A percentile compares a stretch with the other conserved stretches of the same genome.
phyloP scores from a whole-genome alignment of 2,329 filamentous ascomycete species.

The Cercospora sp. region DNA sequence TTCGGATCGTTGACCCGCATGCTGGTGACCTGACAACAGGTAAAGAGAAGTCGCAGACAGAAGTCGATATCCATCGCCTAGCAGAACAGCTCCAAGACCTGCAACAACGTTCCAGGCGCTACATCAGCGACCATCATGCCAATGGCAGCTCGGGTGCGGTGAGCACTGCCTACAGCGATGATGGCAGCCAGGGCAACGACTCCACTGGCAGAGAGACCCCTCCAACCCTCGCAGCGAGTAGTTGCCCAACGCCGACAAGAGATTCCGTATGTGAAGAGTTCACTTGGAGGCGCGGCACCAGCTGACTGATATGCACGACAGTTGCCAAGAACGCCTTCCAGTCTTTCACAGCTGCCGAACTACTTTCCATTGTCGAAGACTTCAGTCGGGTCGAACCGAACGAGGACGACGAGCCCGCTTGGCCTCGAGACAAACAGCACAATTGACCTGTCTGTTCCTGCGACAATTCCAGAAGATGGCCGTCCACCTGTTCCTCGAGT shows the following conservation, averaged over 20 bases:
- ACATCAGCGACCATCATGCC: constrained; percentile 13
- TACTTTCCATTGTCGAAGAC: constrained; percentile 16
- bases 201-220: constrained; percentile 13
- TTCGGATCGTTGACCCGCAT: constrained; percentile 6
- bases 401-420: constrained; percentile 18
- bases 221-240: constrained; percentile 15
- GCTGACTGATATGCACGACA: constrained; percentile 10
- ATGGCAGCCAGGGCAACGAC: constrained; percentile 16
- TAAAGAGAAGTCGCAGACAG: constrained; percentile 11
- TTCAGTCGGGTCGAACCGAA: constrained; percentile 12
- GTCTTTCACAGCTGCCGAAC: constrained; percentile 12
- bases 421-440: constrained; percentile 11
- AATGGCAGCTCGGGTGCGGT: constrained; percentile 16
- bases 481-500: neutral
- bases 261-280: constrained; percentile 1
- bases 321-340: constrained; percentile 20
- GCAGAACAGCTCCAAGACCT: constrained; percentile 21
- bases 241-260: constrained; percentile 18
- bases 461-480: constrained; percentile 21
- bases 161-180: constrained; percentile 20
- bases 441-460: constrained; percentile 16
- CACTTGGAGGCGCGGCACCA: neutral
- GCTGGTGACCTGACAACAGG: neutral
- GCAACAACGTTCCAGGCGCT: constrained; percentile 15
- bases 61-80: constrained; percentile 16